A percentile compares a stretch with the other conserved stretches of the same genome.
Evolutionary conservation across 1,139 yeast species (phyloP).

Genomic region (Candida smagusa): DNA sequence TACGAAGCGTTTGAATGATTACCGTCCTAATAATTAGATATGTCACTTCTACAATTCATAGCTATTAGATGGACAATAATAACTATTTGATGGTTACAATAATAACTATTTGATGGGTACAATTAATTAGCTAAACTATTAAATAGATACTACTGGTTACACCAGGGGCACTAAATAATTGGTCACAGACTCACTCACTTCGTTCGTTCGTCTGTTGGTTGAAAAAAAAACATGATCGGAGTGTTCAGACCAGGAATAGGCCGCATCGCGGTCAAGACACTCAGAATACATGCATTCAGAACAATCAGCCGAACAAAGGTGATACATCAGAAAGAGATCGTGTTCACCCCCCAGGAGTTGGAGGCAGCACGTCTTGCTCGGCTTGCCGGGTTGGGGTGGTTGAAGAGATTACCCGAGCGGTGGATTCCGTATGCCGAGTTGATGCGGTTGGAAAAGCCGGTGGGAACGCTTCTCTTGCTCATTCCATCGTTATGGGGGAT

Average conservation of each 20-base stretch:
- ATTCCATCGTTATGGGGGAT: constrained; percentile 82
- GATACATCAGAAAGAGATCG: neutral
- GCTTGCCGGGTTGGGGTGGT: constrained; percentile 56
- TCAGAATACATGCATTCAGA: neutral
- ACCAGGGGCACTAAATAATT: no score
- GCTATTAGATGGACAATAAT: no score
- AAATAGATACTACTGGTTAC: no score
- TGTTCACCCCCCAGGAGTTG: constrained; percentile 55
- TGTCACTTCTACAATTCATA: no score
- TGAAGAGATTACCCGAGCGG: constrained; percentile 61
- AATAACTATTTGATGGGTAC: no score
- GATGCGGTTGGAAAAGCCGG: constrained; percentile 90
- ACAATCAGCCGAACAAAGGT: neutral
- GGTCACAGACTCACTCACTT: neutral
- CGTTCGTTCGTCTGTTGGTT: neutral
- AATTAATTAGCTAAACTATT: no score
- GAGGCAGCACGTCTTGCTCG: constrained; percentile 57
- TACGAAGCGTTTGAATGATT: constrained; percentile 27
- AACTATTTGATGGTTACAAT: no score
- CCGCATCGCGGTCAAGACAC: neutral
- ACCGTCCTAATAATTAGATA: no score
- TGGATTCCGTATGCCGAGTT: constrained; percentile 90
- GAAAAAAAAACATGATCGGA: neutral
- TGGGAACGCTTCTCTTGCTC: constrained; percentile 79
- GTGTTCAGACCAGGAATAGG: neutral